Evolutionary conservation across 2,329 filamentous ascomycete species (phyloP).

Genomic region (Trichoderma arundinaceum): DNA sequence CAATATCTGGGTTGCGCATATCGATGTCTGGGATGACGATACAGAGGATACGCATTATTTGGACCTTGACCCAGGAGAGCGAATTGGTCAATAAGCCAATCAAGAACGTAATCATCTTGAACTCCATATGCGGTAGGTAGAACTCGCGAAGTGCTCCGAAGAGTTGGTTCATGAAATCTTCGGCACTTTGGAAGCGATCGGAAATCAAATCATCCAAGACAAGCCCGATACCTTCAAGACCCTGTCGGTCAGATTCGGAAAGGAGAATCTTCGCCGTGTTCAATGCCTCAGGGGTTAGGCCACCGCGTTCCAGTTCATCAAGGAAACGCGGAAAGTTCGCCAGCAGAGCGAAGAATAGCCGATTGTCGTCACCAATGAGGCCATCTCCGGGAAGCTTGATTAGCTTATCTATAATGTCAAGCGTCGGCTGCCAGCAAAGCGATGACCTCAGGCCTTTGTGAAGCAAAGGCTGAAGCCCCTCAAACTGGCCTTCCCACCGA

Average conservation of each 20-base stretch:
- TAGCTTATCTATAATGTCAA: constrained; percentile 78
- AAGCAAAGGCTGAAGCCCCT: constrained; percentile 82
- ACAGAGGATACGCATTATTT: constrained; percentile 89
- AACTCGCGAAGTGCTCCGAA: constrained; percentile 75
- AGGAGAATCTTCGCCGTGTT: constrained; percentile 73
- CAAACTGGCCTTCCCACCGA: constrained; percentile 88
- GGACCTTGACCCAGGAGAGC: constrained; percentile 85
- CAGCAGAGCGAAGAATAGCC: constrained; percentile 83
- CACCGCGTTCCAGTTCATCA: constrained; percentile 72
- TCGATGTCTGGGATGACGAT: constrained; percentile 87
- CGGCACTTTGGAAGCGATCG: constrained; percentile 67
- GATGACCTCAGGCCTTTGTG: constrained; percentile 94
- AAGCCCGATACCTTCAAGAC: constrained; percentile 68
- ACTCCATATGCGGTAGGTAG: constrained; percentile 83
- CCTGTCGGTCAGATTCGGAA: constrained; percentile 73
- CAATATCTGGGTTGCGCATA: constrained; percentile 89
- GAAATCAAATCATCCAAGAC: constrained; percentile 74
- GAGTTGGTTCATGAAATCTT: constrained; percentile 77
- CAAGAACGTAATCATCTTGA: constrained; percentile 84
- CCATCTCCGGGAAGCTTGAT: constrained; percentile 78
- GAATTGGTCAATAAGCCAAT: constrained; percentile 91
- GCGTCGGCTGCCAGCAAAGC: constrained; percentile 75
- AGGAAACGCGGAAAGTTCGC: constrained; percentile 92
- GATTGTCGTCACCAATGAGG: constrained; percentile 80
- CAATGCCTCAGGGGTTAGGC: constrained; percentile 60